A percentile compares a stretch with the other conserved stretches of the same genome.
Evolutionary conservation across 306 rosid genomes (phyloP).

Genomic region (Oemleria cerasiformis): DNA sequence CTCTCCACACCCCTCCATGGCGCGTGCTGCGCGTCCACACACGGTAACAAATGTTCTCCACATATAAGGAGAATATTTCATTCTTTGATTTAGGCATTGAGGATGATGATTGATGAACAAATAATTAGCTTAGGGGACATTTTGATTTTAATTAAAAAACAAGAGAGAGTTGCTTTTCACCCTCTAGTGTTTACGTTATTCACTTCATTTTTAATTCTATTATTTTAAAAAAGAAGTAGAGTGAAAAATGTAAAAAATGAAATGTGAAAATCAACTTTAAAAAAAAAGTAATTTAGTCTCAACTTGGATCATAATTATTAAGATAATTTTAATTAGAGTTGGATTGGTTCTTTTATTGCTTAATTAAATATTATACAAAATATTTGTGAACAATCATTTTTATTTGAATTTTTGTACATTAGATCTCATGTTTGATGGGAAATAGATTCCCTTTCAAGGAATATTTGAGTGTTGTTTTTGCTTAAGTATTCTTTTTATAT

Average conservation of each 20-base stretch:
- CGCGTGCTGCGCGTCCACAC: constrained; percentile 9
- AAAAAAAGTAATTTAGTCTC: no score
- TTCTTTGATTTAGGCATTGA: neutral
- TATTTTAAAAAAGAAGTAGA: no score
- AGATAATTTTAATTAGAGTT: neutral
- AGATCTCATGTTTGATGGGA: neutral
- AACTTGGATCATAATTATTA: neutral
- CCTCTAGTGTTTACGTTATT: no score
- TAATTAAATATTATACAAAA: neutral
- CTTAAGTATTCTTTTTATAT: neutral
- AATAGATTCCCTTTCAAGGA: neutral
- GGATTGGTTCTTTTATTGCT: no score
- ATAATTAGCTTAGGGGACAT: no score
- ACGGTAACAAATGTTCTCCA: neutral
- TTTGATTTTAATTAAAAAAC: no score
- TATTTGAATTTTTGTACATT: neutral
- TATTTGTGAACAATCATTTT: neutral
- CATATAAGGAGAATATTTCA: neutral
- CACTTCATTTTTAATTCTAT: no score
- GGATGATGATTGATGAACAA: neutral
- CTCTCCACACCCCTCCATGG: neutral
- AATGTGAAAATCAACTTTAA: no score
- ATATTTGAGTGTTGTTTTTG: no score
- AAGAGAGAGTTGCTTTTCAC: no score
- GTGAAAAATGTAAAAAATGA: no score